Base-by-base conservation (phyloP, 2,329 filamentous ascomycete species). In the Escovopsis sp. region DNA sequence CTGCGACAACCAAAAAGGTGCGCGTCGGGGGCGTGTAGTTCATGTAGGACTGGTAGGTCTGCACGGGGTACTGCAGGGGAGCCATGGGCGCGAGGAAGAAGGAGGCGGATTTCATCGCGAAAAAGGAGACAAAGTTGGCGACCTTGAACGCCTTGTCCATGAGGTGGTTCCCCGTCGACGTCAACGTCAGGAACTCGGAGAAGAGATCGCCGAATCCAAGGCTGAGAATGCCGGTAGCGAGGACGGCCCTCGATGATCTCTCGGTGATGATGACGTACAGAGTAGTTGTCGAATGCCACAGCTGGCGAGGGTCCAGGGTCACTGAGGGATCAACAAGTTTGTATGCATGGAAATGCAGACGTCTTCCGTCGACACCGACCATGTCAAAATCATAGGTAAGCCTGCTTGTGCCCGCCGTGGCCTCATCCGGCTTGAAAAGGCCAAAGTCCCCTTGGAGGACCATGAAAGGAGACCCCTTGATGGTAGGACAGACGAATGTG, bases 311-410 rank as follows among this genome's bases (percentile, higher is more conserved):
- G 2, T 69, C 67, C 30, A 80, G 61, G 2, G 75, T 72, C 0
- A 75, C 71, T 0, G 71, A 72, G 4, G 76, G 70, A 54, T 79
- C 71, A 35, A 81, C 67, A 2, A 74, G 63, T 55, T 81, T 81
- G 57, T 71, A 75, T 1, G 76, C 77, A 45, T 76, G 66, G 52
- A 82, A 75, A 44, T 72, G 70, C 37, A 76, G 66, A 38, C 59
- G 61, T 36, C 64, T 59, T 12, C 71, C 72, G 45, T 72, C 60
- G 4, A 68, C 62, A 5, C 72, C 71, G 24, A 62, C 62, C 66
- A 81, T 71, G 48, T 74, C 70, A 45, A 79, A 75, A 50, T 77
- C 68, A 51, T 81, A 81, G 0, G 68, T 70, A 27, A 81, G 56
- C 46, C 74, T 78, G 25, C 65, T 65, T 5, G 72, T 76, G 14